phyloP scores from a whole-genome alignment of 176 grass and related monocot genomes.

The Pontederia crassipes region DNA sequence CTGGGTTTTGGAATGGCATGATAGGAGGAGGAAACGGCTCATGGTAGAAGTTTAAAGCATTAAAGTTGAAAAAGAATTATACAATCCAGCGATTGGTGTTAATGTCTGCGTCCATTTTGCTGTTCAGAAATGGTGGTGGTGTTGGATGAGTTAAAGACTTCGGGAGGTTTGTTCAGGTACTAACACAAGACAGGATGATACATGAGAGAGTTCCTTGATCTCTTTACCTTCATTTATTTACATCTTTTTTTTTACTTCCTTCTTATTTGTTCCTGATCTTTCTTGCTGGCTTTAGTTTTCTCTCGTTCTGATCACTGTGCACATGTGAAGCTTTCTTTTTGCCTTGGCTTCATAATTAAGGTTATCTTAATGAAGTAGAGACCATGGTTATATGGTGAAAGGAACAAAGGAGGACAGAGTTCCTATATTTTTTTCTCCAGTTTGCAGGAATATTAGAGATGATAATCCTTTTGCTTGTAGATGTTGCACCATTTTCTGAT shows the following conservation, averaged over 20 bases:
- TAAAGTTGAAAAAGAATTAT: background rate
- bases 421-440: background rate
- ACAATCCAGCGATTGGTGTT: background rate
- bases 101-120: no score
- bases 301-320: background rate
- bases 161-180: background rate
- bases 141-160: background rate
- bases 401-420: background rate
- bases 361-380: background rate
- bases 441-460: background rate
- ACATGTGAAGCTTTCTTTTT: constrained; percentile 20
- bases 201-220: background rate
- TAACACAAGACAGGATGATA: constrained; percentile 1
- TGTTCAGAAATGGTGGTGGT: background rate
- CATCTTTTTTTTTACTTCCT: background rate
- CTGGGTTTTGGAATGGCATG: constrained; percentile 15
- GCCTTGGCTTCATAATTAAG: constrained; percentile 13
- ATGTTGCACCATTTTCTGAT: background rate
- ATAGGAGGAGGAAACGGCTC: constrained; percentile 1
- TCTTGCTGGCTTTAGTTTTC: background rate
- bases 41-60: constrained; percentile 2
- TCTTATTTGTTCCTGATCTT: background rate
- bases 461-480: background rate
- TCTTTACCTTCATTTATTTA: background rate
- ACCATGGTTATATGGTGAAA: background rate